Percentiles rank a stretch among this genome's conserved stretches.
Evolutionary conservation across 2,329 filamentous ascomycete species (phyloP).

Genomic region (Neophaeococcomyces mojaviensis): DNA sequence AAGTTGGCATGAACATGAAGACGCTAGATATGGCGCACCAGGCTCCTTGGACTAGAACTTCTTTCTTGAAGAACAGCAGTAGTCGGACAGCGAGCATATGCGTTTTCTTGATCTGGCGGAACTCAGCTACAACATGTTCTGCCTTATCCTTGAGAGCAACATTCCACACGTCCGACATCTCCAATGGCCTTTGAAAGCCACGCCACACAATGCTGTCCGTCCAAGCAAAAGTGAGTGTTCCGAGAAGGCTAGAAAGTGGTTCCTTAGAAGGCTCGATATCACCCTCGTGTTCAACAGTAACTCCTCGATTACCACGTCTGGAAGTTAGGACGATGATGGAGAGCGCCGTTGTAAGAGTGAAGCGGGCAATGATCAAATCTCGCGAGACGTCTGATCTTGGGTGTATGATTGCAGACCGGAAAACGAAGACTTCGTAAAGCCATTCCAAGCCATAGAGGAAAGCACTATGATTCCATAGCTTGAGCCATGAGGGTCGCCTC

Average conservation of each 20-base stretch:
- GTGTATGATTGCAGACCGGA: slow-evolving; percentile 79
- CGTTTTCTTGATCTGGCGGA: slow-evolving; percentile 78
- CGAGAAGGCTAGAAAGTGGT: slow-evolving; percentile 79
- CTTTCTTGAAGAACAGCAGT: slow-evolving; percentile 71
- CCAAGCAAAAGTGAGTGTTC: slow-evolving; percentile 82
- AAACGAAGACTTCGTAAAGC: slow-evolving; percentile 66
- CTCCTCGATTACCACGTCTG: slow-evolving; percentile 83
- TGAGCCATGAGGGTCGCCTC: slow-evolving; percentile 59
- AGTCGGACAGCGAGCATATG: slow-evolving; percentile 71
- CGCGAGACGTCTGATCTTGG: slow-evolving; percentile 57
- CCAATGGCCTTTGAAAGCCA: slow-evolving; percentile 77
- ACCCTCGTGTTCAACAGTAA: slow-evolving; percentile 81
- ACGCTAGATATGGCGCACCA: slow-evolving; percentile 75
- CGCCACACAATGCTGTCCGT: slow-evolving; percentile 81
- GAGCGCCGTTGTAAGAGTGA: slow-evolving; percentile 65
- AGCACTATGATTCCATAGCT: slow-evolving; percentile 89
- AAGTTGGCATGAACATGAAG: slow-evolving; percentile 83
- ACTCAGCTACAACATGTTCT: slow-evolving; percentile 67
- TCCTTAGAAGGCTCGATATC: slow-evolving; percentile 81
- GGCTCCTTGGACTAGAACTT: slow-evolving; percentile 66
- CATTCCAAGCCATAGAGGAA: slow-evolving; percentile 75
- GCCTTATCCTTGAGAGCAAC: slow-evolving; percentile 82
- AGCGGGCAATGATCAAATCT: slow-evolving; percentile 63
- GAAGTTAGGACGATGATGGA: slow-evolving; percentile 70
- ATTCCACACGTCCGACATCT: slow-evolving; percentile 87